phyloP scores from a whole-genome alignment of 1,284 basidiomycete genomes.

The Leccinum angustisporum region DNA sequence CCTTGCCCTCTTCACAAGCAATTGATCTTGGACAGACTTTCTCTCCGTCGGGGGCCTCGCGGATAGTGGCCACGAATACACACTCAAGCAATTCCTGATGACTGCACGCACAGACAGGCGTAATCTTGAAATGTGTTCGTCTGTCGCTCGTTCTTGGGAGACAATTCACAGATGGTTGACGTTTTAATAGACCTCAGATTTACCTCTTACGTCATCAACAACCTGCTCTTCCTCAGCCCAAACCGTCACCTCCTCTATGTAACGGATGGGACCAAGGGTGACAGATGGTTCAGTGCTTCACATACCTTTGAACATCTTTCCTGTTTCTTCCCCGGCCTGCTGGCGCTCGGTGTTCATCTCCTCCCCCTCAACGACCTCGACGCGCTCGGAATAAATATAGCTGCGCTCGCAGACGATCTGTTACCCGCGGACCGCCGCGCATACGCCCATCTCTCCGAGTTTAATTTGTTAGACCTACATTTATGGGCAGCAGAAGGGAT shows the following conservation, averaged over 20 bases:
- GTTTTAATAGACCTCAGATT: constrained; percentile 53
- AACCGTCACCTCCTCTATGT: constrained; percentile 68
- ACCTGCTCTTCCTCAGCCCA: constrained; percentile 66
- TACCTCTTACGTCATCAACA: constrained; percentile 59
- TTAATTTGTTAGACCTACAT: constrained; percentile 53
- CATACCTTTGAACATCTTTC: constrained; percentile 73
- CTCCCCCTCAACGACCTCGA: constrained; percentile 54
- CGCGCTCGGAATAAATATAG: constrained; percentile 42
- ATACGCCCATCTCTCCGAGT: constrained; percentile 36
- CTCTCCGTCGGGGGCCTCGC: constrained; percentile 61
- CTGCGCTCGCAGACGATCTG: constrained; percentile 37
- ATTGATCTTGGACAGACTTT: constrained; percentile 34
- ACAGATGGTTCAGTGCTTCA: constrained; percentile 34
- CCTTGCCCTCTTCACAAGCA: background rate
- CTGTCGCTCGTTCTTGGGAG: background rate
- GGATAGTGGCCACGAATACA: constrained; percentile 75
- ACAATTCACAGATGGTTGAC: background rate
- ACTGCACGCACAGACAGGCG: constrained; percentile 58
- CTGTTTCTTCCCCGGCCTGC: constrained; percentile 74
- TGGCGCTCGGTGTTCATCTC: constrained; percentile 68
- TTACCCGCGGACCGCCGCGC: constrained; percentile 35
- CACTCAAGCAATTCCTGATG: constrained; percentile 70
- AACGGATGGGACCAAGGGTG: constrained; percentile 46
- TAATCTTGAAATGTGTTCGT: constrained; percentile 65
- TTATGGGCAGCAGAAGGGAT: constrained; percentile 67